These are phyloP conservation scores for Bombardia bombarda DNA, from an alignment of 495 filamentous ascomycete genomes.

Conservation along the genomic window DNA sequence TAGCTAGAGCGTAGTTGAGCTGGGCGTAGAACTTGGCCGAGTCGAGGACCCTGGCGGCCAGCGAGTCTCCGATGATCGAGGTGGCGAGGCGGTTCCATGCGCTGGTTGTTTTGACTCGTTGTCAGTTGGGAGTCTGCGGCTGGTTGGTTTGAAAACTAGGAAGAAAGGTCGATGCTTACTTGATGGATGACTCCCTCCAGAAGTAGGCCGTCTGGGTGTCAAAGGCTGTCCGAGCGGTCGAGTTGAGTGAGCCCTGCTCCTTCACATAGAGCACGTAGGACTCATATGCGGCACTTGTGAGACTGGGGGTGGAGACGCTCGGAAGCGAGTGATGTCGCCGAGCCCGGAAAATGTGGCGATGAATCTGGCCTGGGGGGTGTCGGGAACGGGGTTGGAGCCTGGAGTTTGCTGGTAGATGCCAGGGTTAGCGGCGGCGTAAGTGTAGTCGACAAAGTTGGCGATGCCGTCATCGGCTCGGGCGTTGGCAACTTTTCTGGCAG, in stretches of 20 bases:
- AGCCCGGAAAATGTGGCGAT: slow-evolving; percentile 19
- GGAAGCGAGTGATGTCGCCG: slow-evolving; percentile 19
- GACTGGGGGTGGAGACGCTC: slow-evolving; percentile 17
- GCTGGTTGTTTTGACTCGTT: no score
- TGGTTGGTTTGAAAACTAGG: no score
- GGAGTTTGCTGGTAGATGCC: slow-evolving; percentile 24
- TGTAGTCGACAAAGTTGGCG: slow-evolving; percentile 27
- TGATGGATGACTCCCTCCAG: slow-evolving; percentile 26
- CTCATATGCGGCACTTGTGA: slow-evolving; percentile 14
- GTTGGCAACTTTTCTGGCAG: slow-evolving; percentile 17
- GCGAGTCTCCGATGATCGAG: slow-evolving; percentile 14
- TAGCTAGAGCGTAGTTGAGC: slow-evolving; percentile 32
- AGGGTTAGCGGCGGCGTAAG: slow-evolving; percentile 12
- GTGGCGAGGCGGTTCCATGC: slow-evolving; percentile 29
- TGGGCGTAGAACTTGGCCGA: slow-evolving; percentile 29
- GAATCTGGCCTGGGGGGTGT: slow-evolving; percentile 23
- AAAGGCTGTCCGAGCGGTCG: slow-evolving; percentile 12
- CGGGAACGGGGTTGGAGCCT: slow-evolving; percentile 19
- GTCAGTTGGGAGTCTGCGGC: no score
- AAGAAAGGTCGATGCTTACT: no score
- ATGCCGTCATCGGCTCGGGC: slow-evolving; percentile 24
- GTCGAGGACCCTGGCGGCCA: slow-evolving; percentile 17
- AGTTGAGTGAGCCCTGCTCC: slow-evolving; percentile 17
- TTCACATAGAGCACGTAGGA: slow-evolving; percentile 16
- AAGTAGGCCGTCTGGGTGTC: slow-evolving; percentile 27